Conservation (phyloP, 768 basidiomycete genomes). For the Xerocomellus amylosporus region DNA sequence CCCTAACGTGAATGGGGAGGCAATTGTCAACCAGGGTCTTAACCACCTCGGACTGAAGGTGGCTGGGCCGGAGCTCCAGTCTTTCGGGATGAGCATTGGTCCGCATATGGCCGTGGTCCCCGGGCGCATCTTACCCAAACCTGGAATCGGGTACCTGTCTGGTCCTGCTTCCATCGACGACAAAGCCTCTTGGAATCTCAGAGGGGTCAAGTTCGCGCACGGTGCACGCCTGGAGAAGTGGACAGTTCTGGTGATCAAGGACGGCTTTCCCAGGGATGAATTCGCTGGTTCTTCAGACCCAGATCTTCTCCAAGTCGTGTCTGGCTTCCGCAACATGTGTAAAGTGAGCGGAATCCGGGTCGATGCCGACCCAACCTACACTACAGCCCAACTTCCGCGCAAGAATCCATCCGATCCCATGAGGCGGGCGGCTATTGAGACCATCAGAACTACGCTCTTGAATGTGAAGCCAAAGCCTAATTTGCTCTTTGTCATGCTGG, state of each 20-base stretch:
- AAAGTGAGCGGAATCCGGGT: constrained; percentile 59
- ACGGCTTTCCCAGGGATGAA: constrained; percentile 55
- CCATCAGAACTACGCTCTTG: constrained; percentile 43
- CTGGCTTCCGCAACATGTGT: constrained; percentile 64
- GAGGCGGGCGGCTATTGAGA: constrained; percentile 46
- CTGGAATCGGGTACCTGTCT: constrained; percentile 40
- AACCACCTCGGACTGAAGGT: constrained; percentile 40
- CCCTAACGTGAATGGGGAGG: constrained; percentile 47
- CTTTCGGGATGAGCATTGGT: constrained; percentile 47
- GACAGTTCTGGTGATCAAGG: constrained; percentile 67
- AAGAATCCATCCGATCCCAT: constrained; percentile 54
- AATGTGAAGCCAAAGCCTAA: constrained; percentile 39
- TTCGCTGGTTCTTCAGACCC: constrained; percentile 55
- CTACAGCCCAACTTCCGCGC: constrained; percentile 45
- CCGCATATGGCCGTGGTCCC: constrained; percentile 54
- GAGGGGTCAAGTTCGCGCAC: constrained; percentile 55
- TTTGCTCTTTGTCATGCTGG: constrained; percentile 46
- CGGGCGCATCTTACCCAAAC: constrained; percentile 47
- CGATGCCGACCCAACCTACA: constrained; percentile 30
- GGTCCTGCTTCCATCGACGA: constrained; percentile 39
- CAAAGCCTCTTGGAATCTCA: constrained; percentile 51
- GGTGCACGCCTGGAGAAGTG: constrained; percentile 59
- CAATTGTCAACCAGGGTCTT: constrained; percentile 44
- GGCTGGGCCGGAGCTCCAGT: constrained; percentile 34
- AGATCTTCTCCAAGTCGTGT: constrained; percentile 43